Evolutionary conservation across 2,329 filamentous ascomycete genomes (phyloP).

Genomic region (Ascochyta pisi): DNA sequence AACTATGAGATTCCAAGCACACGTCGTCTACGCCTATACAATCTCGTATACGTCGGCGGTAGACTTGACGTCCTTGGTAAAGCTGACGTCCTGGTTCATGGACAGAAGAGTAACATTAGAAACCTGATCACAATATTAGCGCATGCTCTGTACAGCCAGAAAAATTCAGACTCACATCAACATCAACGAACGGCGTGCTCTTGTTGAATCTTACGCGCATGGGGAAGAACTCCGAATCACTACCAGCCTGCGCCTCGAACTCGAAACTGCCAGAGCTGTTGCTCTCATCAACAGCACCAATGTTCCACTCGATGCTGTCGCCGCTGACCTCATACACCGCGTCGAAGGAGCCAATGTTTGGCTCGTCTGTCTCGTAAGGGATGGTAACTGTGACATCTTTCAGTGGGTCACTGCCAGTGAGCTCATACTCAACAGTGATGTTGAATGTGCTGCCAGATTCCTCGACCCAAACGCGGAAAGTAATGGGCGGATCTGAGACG

Average conservation of each 20-base stretch:
- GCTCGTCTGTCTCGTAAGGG: conserved; percentile 84
- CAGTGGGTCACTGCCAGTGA: conserved; percentile 78
- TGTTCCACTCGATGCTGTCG: conserved; percentile 91
- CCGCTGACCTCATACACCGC: conserved; percentile 92
- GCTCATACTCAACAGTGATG: conserved; percentile 94
- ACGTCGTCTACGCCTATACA: conserved; percentile 59
- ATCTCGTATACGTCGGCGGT: conserved; percentile 78
- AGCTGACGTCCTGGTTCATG: conserved; percentile 78
- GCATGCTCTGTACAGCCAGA: neutral
- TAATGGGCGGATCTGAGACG: conserved; percentile 82
- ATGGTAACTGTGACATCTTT: conserved; percentile 88
- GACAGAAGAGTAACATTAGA: conserved; percentile 73
- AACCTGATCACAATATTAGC: conserved; percentile 60
- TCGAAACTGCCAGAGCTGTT: conserved; percentile 90
- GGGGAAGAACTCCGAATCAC: conserved; percentile 96
- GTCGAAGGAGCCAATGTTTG: conserved; percentile 89
- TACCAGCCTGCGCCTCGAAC: conserved; percentile 86
- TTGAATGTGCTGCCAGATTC: conserved; percentile 83
- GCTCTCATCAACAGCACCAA: conserved; percentile 82
- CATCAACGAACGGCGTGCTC: conserved; percentile 83
- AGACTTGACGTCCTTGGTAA: conserved; percentile 82
- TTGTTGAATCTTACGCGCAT: conserved; percentile 93
- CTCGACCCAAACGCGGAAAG: conserved; percentile 98
- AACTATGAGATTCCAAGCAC: neutral
- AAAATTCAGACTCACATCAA: conserved; percentile 74